Conservation (phyloP, 1,284 basidiomycete species). For the Melampsora allii-populina region DNA sequence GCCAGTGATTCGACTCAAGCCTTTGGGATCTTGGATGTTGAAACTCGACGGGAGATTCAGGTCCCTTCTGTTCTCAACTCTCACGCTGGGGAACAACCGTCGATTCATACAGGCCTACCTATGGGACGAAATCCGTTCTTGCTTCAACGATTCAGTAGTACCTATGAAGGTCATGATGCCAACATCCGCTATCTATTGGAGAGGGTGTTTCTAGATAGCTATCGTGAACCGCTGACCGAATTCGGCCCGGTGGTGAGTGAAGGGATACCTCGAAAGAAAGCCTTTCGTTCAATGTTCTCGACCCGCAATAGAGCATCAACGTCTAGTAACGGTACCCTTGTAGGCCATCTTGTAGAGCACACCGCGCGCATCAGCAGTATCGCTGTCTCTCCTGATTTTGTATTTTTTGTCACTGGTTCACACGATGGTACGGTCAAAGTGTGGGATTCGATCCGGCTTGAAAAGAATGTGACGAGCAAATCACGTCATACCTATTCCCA, state of each 20-base stretch:
- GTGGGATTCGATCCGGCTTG: conserved; percentile 75
- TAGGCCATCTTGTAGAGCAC: conserved; percentile 82
- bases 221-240: conserved; percentile 74
- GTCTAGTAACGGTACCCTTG: conserved; percentile 65
- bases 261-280: conserved; percentile 57
- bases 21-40: conserved; percentile 38
- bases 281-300: conserved; percentile 50
- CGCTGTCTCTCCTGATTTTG: conserved; percentile 84
- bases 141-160: conserved; percentile 52
- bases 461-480: conserved; percentile 63
- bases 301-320: conserved; percentile 47
- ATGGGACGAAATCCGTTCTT: conserved; percentile 2
- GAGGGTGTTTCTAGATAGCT: conserved; percentile 79
- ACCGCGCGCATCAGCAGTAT: conserved; percentile 72
- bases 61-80: conserved; percentile 16
- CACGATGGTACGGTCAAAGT: conserved; percentile 78
- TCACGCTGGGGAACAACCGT: conserved; percentile 44
- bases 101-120: conserved; percentile 49
- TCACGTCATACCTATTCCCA: conserved; percentile 54
- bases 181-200: conserved; percentile 76
- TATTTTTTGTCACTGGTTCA: conserved; percentile 87
- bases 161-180: conserved; percentile 73
- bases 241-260: conserved; percentile 71
- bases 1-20: conserved; percentile 34
- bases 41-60: conserved; percentile 2